phyloP scores from a whole-genome alignment of 805 yeast species.

The Starmera quercuum region DNA sequence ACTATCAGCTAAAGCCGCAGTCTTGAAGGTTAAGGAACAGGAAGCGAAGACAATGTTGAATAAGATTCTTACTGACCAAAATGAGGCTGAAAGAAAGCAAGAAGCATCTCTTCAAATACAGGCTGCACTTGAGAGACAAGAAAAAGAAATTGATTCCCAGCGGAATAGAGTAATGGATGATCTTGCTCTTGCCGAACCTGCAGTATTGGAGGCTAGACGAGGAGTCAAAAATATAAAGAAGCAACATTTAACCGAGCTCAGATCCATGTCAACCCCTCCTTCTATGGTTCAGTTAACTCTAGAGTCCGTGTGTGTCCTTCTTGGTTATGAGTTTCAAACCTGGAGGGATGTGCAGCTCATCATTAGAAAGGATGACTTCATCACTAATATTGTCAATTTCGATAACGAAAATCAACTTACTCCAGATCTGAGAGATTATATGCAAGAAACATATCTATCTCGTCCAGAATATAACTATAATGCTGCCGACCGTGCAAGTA shows the following conservation, averaged over 20 bases:
- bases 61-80: constrained; percentile 75
- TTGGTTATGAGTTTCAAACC: constrained; percentile 55
- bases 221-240: constrained; percentile 93
- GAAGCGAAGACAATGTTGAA: constrained; percentile 69
- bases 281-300: constrained; percentile 74
- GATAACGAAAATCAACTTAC: constrained; percentile 55
- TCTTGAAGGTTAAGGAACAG: constrained; percentile 46
- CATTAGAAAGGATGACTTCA: constrained; percentile 84
- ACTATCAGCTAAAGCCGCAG: constrained; percentile 44
- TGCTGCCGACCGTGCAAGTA: constrained; percentile 79
- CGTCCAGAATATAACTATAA: constrained; percentile 61
- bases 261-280: constrained; percentile 90
- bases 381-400: constrained; percentile 70
- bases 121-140: constrained; percentile 60
- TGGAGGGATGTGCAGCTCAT: constrained; percentile 84
- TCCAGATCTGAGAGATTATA: constrained; percentile 38
- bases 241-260: constrained; percentile 80
- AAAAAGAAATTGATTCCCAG: constrained; percentile 47
- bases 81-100: constrained; percentile 85
- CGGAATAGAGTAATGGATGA: constrained; percentile 50
- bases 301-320: constrained; percentile 80
- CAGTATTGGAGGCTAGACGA: constrained; percentile 72
- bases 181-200: constrained; percentile 75
- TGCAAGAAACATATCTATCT: constrained; percentile 55
- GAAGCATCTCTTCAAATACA: constrained; percentile 79